phyloP scores from a whole-genome alignment of 2,329 filamentous ascomycete genomes.

The Metarhizium anisopliae region DNA sequence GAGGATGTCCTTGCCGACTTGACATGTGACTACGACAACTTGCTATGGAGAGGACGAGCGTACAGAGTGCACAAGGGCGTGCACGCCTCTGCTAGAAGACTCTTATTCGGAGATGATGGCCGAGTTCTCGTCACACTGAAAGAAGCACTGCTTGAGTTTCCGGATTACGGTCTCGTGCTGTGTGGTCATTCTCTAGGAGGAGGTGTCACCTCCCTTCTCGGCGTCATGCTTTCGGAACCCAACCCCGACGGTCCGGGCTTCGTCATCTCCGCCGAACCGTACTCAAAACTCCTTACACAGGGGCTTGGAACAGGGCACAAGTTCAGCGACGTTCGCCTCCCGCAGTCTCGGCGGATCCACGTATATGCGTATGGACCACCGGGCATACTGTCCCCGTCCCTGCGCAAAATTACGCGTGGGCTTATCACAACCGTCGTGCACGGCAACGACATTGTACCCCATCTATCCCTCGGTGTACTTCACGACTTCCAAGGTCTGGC shows the following conservation, averaged over 20 bases:
- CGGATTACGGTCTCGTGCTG: constrained; percentile 60
- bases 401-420: constrained; percentile 61
- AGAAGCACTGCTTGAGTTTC: constrained; percentile 55
- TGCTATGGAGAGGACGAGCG: constrained; percentile 51
- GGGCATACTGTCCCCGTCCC: constrained; percentile 59
- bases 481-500: constrained; percentile 68
- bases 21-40: constrained; percentile 63
- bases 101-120: constrained; percentile 59
- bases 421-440: constrained; percentile 69
- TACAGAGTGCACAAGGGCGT: constrained; percentile 70
- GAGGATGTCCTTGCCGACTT: constrained; percentile 67
- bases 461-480: constrained; percentile 62
- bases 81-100: constrained; percentile 58
- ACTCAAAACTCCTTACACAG: constrained; percentile 30
- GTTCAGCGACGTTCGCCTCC: constrained; percentile 40
- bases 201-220: constrained; percentile 60
- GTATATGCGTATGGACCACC: constrained; percentile 74
- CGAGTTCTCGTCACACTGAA: constrained; percentile 57
- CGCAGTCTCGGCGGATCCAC: constrained; percentile 61
- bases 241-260: constrained; percentile 47
- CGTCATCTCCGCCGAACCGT: constrained; percentile 47
- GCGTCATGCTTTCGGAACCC: constrained; percentile 62
- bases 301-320: constrained; percentile 17
- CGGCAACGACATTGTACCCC: constrained; percentile 64
- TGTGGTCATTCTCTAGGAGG: constrained; percentile 63